These are phyloP conservation scores for Pholiota adiposa DNA, from an alignment of 1,284 basidiomycete genomes.

Conservation along the genomic window DNA sequence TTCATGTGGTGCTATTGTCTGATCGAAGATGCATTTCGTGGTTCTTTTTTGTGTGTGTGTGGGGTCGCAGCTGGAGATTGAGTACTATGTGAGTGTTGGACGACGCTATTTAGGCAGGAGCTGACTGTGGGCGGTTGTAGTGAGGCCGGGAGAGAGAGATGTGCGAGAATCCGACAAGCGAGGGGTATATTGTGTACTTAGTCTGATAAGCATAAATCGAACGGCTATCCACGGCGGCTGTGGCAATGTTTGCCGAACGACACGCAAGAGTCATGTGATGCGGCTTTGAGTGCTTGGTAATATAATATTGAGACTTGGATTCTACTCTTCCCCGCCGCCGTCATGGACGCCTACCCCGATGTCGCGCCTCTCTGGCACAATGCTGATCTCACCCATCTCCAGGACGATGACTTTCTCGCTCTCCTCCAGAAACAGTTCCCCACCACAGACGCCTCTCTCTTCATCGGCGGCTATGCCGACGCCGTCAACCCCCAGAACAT, in stretches of 20 bases:
- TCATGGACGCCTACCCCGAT: slow-evolving; percentile 47
- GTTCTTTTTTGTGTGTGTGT: too few relatives aligned
- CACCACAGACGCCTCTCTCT: slow-evolving; percentile 26
- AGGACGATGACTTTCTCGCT: slow-evolving; percentile 78
- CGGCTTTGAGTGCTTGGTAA: slow-evolving; percentile 21
- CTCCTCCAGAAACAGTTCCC: slow-evolving; percentile 77
- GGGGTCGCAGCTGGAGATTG: slow-evolving; percentile 73
- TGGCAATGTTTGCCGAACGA: slow-evolving; percentile 2
- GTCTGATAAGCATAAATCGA: background rate
- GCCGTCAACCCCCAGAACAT: slow-evolving; percentile 63
- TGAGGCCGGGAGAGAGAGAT: slow-evolving; percentile 2
- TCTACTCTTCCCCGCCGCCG: slow-evolving; percentile 15
- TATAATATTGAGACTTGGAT: slow-evolving; percentile 17
- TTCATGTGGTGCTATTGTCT: slow-evolving; percentile 16
- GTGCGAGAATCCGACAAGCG: slow-evolving; percentile 3
- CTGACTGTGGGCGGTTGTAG: background rate
- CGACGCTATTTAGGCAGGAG: background rate
- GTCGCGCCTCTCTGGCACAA: slow-evolving; percentile 67
- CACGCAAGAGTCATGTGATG: slow-evolving; percentile 12
- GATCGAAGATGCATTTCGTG: too few relatives aligned
- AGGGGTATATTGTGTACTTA: background rate
- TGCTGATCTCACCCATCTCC: slow-evolving; percentile 64
- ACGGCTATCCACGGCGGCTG: slow-evolving; percentile 4
- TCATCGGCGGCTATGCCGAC: slow-evolving; percentile 30
- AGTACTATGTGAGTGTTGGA: slow-evolving; percentile 64